Evolutionary conservation across 768 basidiomycete genomes (phyloP).

Genomic region (Cyclocybe cylindracea): DNA sequence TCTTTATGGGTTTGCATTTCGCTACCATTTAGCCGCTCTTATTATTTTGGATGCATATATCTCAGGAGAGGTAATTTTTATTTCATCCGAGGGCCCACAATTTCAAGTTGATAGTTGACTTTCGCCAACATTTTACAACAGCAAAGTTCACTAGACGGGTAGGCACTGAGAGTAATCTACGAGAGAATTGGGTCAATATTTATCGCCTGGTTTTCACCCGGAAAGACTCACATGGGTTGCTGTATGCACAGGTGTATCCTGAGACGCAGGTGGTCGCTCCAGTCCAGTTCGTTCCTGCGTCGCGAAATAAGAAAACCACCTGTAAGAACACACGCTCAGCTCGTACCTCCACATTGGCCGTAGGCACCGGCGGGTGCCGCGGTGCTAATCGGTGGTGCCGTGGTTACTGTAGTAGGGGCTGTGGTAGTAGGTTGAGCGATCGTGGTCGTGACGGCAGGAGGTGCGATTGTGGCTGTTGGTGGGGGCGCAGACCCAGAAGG

Average conservation of each 20-base stretch:
- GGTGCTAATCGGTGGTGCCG: conserved; percentile 20
- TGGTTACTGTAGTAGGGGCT: conserved; percentile 17
- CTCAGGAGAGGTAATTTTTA: too few species aligned
- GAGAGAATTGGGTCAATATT: not conserved
- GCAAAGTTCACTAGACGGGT: conserved; percentile 20
- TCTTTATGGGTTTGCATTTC: too few species aligned
- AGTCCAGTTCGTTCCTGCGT: conserved; percentile 34
- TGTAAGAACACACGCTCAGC: not conserved
- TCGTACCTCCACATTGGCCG: conserved; percentile 45
- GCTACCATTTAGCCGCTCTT: not conserved
- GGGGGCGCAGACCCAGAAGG: conserved; percentile 27
- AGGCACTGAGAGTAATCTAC: conserved; percentile 49
- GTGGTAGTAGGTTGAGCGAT: conserved; percentile 17
- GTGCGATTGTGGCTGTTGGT: conserved; percentile 25
- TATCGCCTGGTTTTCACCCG: not conserved
- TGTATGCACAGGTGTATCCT: conserved; percentile 35
- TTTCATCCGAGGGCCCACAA: too few species aligned
- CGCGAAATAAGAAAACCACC: not conserved
- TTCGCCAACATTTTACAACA: too few species aligned
- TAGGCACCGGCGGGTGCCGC: conserved; percentile 32
- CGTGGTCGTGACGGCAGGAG: conserved; percentile 19
- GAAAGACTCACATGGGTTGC: conserved; percentile 40
- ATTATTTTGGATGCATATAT: not conserved
- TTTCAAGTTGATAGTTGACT: too few species aligned
- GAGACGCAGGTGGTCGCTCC: conserved; percentile 42